A percentile compares a stretch with the other conserved stretches of the same genome.
Conservation (phyloP, 1,139 yeast species). For the Kodamaea arcana region DNA sequence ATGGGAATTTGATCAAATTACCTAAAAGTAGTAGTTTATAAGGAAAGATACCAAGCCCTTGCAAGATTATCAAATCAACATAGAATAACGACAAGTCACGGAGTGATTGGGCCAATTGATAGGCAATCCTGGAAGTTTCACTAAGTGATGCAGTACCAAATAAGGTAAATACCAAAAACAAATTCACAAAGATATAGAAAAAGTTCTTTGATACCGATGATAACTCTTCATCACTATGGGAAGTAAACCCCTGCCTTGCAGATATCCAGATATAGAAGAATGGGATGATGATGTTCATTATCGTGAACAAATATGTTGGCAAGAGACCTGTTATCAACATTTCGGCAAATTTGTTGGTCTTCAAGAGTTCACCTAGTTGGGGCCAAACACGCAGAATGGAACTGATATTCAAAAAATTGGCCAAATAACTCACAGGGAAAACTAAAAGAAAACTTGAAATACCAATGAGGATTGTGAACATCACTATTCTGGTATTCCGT, state of each 20-base stretch:
- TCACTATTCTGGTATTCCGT: slow-evolving; percentile 54
- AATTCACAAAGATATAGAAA: slow-evolving; percentile 72
- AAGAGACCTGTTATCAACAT: slow-evolving; percentile 72
- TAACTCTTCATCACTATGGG: slow-evolving; percentile 72
- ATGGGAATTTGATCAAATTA: slow-evolving; percentile 25
- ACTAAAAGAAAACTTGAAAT: slow-evolving; percentile 63
- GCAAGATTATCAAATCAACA: slow-evolving; percentile 68
- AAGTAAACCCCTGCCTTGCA: slow-evolving; percentile 64
- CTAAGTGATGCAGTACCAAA: slow-evolving; percentile 77
- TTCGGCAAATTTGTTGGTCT: slow-evolving; percentile 52
- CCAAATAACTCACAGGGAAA: slow-evolving; percentile 68
- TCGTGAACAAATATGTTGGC: slow-evolving; percentile 71
- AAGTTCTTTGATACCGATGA: slow-evolving; percentile 74
- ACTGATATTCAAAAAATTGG: slow-evolving; percentile 66
- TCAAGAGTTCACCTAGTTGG: slow-evolving; percentile 58
- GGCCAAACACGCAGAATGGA: slow-evolving; percentile 74
- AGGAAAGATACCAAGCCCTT: slow-evolving; percentile 78
- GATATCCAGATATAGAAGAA: slow-evolving; percentile 66
- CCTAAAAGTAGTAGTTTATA: slow-evolving; percentile 58
- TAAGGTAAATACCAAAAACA: slow-evolving; percentile 73
- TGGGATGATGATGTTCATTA: slow-evolving; percentile 64
- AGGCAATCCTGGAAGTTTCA: slow-evolving; percentile 72
- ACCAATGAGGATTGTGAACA: slow-evolving; percentile 62
- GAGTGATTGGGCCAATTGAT: slow-evolving; percentile 66
- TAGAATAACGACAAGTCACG: slow-evolving; percentile 67